These are phyloP conservation scores for Candida sanyaensis DNA, from an alignment of 1,139 yeast genomes.

Conservation along the genomic window DNA sequence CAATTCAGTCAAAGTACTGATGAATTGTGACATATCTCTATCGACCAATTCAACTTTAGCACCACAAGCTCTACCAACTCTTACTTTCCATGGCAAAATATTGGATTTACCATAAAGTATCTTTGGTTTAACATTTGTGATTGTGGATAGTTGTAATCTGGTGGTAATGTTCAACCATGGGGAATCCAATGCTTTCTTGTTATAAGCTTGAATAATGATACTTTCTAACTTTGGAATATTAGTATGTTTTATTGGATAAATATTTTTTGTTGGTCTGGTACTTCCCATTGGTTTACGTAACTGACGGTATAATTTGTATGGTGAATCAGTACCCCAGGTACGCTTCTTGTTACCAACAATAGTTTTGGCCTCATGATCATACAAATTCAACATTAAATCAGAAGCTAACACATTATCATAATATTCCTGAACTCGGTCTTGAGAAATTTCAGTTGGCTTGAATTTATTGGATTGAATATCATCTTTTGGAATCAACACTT, in stretches of 20 bases:
- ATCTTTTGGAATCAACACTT: constrained; percentile 62
- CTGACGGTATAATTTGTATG: constrained; percentile 86
- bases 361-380: constrained; percentile 59
- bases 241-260: constrained; percentile 60
- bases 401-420: constrained; percentile 71
- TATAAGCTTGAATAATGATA: constrained; percentile 75
- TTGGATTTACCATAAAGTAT: constrained; percentile 74
- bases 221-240: constrained; percentile 74
- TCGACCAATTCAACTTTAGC: constrained; percentile 82
- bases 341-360: constrained; percentile 73
- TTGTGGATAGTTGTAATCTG: constrained; percentile 81
- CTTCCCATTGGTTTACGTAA: constrained; percentile 65
- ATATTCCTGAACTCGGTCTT: constrained; percentile 81
- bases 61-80: constrained; percentile 91
- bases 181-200: constrained; percentile 70
- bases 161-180: constrained; percentile 79
- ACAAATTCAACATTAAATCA: constrained; percentile 77
- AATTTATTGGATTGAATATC: constrained; percentile 79
- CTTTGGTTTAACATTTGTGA: constrained; percentile 85
- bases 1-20: constrained; percentile 83
- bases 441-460: constrained; percentile 69
- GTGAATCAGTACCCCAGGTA: constrained; percentile 87
- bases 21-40: constrained; percentile 81
- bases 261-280: constrained; percentile 70
- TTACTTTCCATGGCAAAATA: constrained; percentile 83